Evolutionary conservation across 1,139 yeast species (phyloP).

Genomic region (Magnusiomyces sp.): DNA sequence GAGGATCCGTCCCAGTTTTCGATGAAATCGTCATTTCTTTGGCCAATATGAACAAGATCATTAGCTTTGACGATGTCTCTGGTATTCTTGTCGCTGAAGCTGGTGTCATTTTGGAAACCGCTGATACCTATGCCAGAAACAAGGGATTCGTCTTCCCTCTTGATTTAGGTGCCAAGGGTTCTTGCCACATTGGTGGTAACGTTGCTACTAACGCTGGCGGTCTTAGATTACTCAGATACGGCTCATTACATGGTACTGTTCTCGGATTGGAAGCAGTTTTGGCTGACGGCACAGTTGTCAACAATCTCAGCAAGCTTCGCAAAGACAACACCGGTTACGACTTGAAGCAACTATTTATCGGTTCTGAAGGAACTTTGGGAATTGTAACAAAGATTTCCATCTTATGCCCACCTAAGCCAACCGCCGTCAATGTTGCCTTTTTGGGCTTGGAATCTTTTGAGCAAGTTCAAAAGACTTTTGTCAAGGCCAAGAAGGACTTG

Average conservation of each 20-base stretch:
- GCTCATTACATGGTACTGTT: constrained; percentile 87
- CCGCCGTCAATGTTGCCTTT: constrained; percentile 79
- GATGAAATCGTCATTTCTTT: constrained; percentile 79
- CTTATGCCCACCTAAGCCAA: constrained; percentile 87
- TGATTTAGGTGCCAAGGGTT: constrained; percentile 95
- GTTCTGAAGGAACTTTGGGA: constrained; percentile 89
- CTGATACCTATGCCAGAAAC: constrained; percentile 72
- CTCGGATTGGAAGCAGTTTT: constrained; percentile 87
- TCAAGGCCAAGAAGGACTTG: constrained; percentile 68
- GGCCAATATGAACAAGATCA: constrained; percentile 62
- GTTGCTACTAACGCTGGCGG: constrained; percentile 98
- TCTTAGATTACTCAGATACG: constrained; percentile 74
- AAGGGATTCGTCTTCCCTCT: constrained; percentile 85
- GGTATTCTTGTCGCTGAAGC: constrained; percentile 88
- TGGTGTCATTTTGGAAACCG: constrained; percentile 80
- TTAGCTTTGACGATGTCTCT: constrained; percentile 71
- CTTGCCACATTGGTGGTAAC: constrained; percentile 93
- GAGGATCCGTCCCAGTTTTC: constrained; percentile 88
- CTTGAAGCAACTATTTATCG: constrained; percentile 83
- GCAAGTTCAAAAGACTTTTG: constrained; percentile 73
- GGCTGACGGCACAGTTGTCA: constrained; percentile 77
- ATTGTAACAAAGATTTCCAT: constrained; percentile 84
- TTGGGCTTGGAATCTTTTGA: constrained; percentile 77
- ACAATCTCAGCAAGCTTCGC: constrained; percentile 73
- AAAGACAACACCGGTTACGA: constrained; percentile 95